Base-by-base conservation (phyloP, 306 rosid species). In the Acacia acuminata region DNA sequence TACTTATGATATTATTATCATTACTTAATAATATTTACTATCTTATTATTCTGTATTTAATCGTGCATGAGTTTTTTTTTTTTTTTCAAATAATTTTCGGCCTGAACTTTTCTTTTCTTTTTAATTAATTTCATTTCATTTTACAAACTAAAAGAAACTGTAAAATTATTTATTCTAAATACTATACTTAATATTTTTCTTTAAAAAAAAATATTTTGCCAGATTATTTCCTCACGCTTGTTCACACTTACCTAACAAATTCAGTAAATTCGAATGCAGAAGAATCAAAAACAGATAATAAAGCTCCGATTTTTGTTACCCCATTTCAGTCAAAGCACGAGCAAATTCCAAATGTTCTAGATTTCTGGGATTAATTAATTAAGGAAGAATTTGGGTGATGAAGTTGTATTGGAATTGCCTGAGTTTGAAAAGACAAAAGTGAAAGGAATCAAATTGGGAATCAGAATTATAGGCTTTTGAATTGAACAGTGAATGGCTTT, bases 361-460 rank as follows among this genome's bases (percentile, higher is more conserved):
- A 66, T 15, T 34, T 16, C 10, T 36, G 71, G 22, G 3, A 32
- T 66, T 34, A 17, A 15, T 56, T 56, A 58, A 8, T 30, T 65
- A 65, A 2, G 32, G 51, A 58, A 32, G 63, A 81, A 77, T 66
- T 61, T 71, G 40, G 27, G 72, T 27, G 47, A 5, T 2, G 9
- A 55, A 47, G 79, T 82, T 44, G 60, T 11, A 77, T 44, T 36
- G 82, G 36, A 69, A 36, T 53, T 45, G 75, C 64, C 77, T 42
- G 56, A 64, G 10, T 56, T 70, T 45, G 73, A 79, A 56, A 48
- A 43, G 71, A 63, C 19, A 20, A 70, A 76, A 66, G 84, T 65
- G 89, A 86, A 83, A 42, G 86, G 80, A 83, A 86, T 78, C 79
- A 50, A 44, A 77, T 8, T 14, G 13, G 13, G 69, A 73, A 78